Evolutionary conservation across 2,329 filamentous ascomycete species (phyloP).

Genomic region (Colletotrichum sp.): DNA sequence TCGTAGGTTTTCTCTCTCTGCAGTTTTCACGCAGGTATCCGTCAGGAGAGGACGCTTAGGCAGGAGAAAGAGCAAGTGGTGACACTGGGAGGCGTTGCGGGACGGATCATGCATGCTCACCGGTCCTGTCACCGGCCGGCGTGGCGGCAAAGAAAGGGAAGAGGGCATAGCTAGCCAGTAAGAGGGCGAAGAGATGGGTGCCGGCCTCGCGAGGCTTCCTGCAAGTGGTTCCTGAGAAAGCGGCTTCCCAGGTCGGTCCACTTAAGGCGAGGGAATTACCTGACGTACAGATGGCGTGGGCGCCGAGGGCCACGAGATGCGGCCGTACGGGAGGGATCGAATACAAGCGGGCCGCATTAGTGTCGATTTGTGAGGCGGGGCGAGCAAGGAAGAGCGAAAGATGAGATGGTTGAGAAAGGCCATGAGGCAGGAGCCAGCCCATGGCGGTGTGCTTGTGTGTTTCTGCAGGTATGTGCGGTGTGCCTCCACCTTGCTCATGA

Average conservation of each 20-base stretch:
- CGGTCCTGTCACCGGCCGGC: not conserved
- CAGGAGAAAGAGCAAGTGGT: not conserved
- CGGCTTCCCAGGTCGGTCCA: not conserved
- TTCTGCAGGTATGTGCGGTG: not conserved
- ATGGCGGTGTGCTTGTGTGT: conserved; percentile 3
- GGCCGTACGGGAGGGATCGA: conserved; percentile 12
- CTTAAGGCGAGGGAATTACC: not conserved
- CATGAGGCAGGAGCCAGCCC: not conserved
- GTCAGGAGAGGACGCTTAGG: not conserved
- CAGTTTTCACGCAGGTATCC: not conserved
- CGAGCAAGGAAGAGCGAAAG: not conserved
- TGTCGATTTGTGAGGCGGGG: conserved; percentile 4
- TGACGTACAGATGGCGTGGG: conserved; percentile 4
- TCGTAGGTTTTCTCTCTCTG: not conserved
- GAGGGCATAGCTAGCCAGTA: not conserved
- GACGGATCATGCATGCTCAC: not conserved
- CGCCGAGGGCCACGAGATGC: not conserved
- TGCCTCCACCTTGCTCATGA: not conserved
- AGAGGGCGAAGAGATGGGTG: not conserved
- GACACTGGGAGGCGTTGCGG: not conserved
- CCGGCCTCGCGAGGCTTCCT: not conserved
- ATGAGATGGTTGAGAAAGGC: not conserved
- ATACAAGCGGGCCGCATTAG: conserved; percentile 14
- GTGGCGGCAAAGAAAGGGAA: not conserved
- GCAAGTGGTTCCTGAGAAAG: not conserved